Conservation (phyloP, 2,329 filamentous ascomycete genomes). For the Aspergillus hortae region DNA sequence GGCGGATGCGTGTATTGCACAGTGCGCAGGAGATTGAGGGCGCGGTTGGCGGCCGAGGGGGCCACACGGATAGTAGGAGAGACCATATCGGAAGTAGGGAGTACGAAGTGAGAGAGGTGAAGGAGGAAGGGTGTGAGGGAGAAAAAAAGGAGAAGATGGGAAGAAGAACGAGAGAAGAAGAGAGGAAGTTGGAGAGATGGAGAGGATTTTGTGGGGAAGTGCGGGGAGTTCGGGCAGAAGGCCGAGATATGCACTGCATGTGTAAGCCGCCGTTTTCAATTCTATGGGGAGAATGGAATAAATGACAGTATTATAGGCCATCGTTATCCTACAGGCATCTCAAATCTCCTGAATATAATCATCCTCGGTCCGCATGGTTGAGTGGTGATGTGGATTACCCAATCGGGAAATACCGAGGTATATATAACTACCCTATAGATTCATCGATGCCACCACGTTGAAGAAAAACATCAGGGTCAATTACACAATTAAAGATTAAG, state of each 20-base stretch:
- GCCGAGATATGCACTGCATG: conserved; percentile 12
- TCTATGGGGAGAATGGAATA: too few relatives aligned
- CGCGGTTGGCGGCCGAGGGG: conserved; percentile 44
- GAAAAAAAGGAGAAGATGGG: neutral
- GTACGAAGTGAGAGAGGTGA: neutral
- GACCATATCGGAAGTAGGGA: conserved; percentile 24
- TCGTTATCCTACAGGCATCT: too few relatives aligned
- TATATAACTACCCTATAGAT: too few relatives aligned
- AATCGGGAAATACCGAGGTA: conserved; percentile 4
- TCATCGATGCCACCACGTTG: neutral
- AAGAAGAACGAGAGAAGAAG: conserved; percentile 5
- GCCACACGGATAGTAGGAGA: conserved; percentile 42
- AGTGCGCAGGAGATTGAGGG: conserved; percentile 69
- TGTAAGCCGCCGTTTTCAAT: too few relatives aligned
- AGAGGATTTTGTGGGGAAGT: conserved; percentile 9
- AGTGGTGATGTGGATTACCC: neutral
- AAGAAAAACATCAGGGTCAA: too few relatives aligned
- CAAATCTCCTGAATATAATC: too few relatives aligned
- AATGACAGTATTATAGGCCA: too few relatives aligned
- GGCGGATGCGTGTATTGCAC: conserved; percentile 87
- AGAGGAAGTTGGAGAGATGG: conserved; percentile 5
- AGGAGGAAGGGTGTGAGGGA: too few relatives aligned
- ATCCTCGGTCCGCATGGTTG: too few relatives aligned
- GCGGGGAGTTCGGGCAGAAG: conserved; percentile 23
- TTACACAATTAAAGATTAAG: too few relatives aligned